Percentiles rank a stretch among this genome's conserved stretches.
Evolutionary conservation across 2,329 filamentous ascomycete species (phyloP).

Genomic region (Chaetomium sp.): DNA sequence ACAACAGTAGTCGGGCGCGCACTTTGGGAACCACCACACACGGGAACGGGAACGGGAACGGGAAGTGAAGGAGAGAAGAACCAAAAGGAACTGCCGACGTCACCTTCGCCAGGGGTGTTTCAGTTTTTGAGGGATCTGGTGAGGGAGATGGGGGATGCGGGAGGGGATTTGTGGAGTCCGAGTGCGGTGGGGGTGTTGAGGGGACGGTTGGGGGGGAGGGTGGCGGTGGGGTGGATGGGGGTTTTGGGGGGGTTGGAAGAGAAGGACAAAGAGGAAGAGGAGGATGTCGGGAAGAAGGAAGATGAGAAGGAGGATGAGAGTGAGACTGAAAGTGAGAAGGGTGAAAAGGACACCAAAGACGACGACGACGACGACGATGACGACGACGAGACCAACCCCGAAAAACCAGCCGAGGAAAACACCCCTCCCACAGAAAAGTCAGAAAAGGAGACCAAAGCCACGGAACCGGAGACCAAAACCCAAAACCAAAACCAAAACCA

Average conservation of each 20-base stretch:
- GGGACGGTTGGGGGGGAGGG: constrained; percentile 41
- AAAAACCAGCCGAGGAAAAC: not conserved
- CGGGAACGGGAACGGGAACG: too few relatives aligned
- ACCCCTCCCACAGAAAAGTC: constrained; percentile 6
- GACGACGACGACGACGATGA: not conserved
- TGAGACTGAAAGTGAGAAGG: not conserved
- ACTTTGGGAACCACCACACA: constrained; percentile 58
- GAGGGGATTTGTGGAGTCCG: constrained; percentile 76
- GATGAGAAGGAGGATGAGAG: not conserved
- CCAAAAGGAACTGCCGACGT: constrained; percentile 63
- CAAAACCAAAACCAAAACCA: constrained; percentile 16
- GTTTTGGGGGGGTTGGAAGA: constrained; percentile 29
- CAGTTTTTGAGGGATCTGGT: constrained; percentile 62
- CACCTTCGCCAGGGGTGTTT: constrained; percentile 71
- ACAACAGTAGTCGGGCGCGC: constrained; percentile 53
- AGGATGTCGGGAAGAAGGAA: constrained; percentile 13
- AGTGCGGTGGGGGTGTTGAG: constrained; percentile 60
- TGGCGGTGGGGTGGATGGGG: constrained; percentile 45
- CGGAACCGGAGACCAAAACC: constrained; percentile 16
- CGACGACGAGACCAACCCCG: not conserved
- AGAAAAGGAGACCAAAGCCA: constrained; percentile 16
- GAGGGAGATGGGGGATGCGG: constrained; percentile 60
- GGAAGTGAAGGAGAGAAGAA: constrained; percentile 33
- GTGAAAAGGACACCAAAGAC: not conserved
- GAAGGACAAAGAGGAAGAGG: constrained; percentile 11